These are phyloP conservation scores for Verticillium alfalfae DNA, from an alignment of 2,329 filamentous ascomycete species.

Conservation along the genomic window DNA sequence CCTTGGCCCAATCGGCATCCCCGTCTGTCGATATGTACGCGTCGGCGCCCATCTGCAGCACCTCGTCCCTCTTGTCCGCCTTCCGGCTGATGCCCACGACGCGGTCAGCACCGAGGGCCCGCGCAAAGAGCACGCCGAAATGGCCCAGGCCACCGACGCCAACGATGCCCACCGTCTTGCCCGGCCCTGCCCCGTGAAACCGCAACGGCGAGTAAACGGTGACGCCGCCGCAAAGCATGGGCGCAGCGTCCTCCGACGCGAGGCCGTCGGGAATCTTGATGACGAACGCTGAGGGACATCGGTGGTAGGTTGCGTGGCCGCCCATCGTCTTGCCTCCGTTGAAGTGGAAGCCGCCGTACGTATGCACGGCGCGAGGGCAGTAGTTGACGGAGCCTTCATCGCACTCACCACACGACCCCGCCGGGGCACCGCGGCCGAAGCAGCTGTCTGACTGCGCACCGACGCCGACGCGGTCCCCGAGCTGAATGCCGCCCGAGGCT, in stretches of 20 bases:
- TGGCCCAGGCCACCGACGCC: constrained; percentile 66
- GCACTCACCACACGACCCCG: constrained; percentile 28
- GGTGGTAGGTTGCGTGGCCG: constrained; percentile 34
- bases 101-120: constrained; percentile 58
- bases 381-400: constrained; percentile 34
- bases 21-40: constrained; percentile 37
- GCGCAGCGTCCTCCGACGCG: constrained; percentile 39
- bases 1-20: constrained; percentile 48
- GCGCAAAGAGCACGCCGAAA: constrained; percentile 63
- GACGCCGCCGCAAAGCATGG: constrained; percentile 67
- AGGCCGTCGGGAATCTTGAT: constrained; percentile 38
- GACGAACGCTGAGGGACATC: constrained; percentile 38
- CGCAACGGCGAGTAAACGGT: constrained; percentile 61
- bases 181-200: constrained; percentile 58
- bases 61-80: constrained; percentile 47
- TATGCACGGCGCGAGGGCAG: constrained; percentile 26
- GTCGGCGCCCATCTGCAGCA: constrained; percentile 51
- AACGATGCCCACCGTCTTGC: constrained; percentile 61
- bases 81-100: constrained; percentile 55
- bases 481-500: constrained; percentile 35
- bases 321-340: constrained; percentile 13
- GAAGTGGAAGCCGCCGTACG: constrained; percentile 43
- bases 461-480: constrained; percentile 55
- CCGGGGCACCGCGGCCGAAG: constrained; percentile 17
- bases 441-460: constrained; percentile 54